These are phyloP conservation scores for Trichoderma cornu-damae DNA, from an alignment of 2,329 filamentous ascomycete species.

Conservation along the genomic window DNA sequence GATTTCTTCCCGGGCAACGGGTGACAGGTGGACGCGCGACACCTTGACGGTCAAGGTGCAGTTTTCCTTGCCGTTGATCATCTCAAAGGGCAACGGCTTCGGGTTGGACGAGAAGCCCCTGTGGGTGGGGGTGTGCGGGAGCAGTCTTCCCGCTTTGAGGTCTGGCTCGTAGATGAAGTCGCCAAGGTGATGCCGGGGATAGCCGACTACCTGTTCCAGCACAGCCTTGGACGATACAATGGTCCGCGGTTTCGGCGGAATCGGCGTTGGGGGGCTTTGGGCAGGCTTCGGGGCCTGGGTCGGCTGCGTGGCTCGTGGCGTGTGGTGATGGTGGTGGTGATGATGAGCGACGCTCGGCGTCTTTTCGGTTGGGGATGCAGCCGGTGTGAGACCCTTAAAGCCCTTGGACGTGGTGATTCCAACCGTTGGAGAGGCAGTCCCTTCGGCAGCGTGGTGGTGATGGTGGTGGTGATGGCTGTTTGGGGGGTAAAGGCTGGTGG, in stretches of 20 bases:
- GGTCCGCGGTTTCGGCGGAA: slow-evolving; percentile 58
- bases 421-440: slow-evolving; percentile 39
- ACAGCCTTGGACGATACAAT: slow-evolving; percentile 65
- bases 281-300: slow-evolving; percentile 26
- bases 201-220: slow-evolving; percentile 63
- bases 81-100: slow-evolving; percentile 68
- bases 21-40: slow-evolving; percentile 68
- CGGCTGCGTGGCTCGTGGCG: slow-evolving; percentile 27
- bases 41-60: slow-evolving; percentile 88
- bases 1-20: slow-evolving; percentile 72
- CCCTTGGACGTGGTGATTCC: slow-evolving; percentile 45
- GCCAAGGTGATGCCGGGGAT: slow-evolving; percentile 75
- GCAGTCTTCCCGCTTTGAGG: slow-evolving; percentile 50
- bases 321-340: slow-evolving; percentile 47
- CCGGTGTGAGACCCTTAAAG: slow-evolving; percentile 42
- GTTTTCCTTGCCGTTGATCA: slow-evolving; percentile 70
- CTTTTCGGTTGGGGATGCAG: slow-evolving; percentile 44
- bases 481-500: background rate
- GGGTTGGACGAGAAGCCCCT: slow-evolving; percentile 53
- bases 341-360: slow-evolving; percentile 28
- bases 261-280: slow-evolving; percentile 25
- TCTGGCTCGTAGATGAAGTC: slow-evolving; percentile 74
- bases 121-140: slow-evolving; percentile 37
- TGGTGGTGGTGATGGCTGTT: slow-evolving; percentile 54
- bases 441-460: slow-evolving; percentile 50